These are phyloP conservation scores for Galerina sulciceps DNA, from an alignment of 768 basidiomycete genomes.

Conservation along the genomic window DNA sequence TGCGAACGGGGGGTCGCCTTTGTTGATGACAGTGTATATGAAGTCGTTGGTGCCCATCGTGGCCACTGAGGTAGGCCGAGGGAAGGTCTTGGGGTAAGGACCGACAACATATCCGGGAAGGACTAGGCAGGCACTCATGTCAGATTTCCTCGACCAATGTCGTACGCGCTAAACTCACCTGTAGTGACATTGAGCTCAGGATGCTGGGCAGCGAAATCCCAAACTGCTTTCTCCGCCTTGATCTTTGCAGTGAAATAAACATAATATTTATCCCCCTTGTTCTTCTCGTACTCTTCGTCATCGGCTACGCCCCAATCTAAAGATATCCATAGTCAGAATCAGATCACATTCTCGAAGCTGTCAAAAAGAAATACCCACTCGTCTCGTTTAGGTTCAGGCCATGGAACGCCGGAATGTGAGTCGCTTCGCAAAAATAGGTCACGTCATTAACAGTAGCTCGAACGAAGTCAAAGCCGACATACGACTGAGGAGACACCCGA, in stretches of 20 bases:
- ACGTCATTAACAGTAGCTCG: not conserved
- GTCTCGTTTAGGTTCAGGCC: constrained; percentile 17
- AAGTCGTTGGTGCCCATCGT: constrained; percentile 35
- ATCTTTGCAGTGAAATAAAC: constrained; percentile 47
- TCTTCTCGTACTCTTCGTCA: constrained; percentile 32
- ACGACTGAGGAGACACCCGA: constrained; percentile 35
- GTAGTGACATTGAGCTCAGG: constrained; percentile 42
- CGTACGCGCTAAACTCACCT: constrained; percentile 27
- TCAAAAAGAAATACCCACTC: constrained; percentile 1
- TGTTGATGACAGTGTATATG: constrained; percentile 31
- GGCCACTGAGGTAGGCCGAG: constrained; percentile 25
- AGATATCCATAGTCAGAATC: not conserved
- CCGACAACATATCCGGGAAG: constrained; percentile 43
- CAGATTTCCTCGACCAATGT: not conserved
- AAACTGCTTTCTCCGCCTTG: constrained; percentile 43
- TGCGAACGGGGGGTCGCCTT: constrained; percentile 19
- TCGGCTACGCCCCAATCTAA: constrained; percentile 39
- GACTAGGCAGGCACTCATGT: constrained; percentile 21
- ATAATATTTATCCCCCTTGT: constrained; percentile 30
- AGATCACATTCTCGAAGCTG: not conserved
- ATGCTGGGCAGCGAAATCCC: constrained; percentile 44
- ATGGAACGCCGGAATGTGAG: constrained; percentile 19
- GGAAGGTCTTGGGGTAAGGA: constrained; percentile 36
- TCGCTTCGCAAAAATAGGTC: constrained; percentile 3
- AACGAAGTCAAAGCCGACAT: not conserved